A percentile compares a stretch with the other conserved stretches of the same genome.
Conservation (phyloP, 2,329 filamentous ascomycete species). For the Colletotrichum cordylinicola region DNA sequence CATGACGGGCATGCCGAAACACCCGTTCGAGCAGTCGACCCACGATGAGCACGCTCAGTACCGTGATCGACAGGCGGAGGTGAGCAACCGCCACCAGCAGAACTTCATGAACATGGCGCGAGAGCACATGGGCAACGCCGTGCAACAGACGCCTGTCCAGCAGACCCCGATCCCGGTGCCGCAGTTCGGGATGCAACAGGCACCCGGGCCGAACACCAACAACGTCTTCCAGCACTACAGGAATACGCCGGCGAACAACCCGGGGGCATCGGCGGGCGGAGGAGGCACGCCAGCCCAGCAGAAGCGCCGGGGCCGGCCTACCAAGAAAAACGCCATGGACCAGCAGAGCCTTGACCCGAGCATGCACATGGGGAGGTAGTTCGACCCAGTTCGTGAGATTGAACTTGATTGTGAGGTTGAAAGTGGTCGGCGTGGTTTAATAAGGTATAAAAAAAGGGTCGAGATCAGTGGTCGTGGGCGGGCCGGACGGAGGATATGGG, state of each 20-base stretch:
- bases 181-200: conserved; percentile 23
- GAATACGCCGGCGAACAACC: background rate
- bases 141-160: conserved; percentile 19
- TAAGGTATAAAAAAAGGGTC: background rate
- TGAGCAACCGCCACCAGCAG: conserved; percentile 3
- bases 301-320: conserved; percentile 22
- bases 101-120: conserved; percentile 16
- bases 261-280: background rate
- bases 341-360: conserved; percentile 8
- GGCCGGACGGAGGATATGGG: conserved; percentile 2
- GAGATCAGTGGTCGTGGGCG: background rate
- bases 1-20: conserved; percentile 16
- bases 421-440: background rate
- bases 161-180: conserved; percentile 24
- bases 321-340: conserved; percentile 17
- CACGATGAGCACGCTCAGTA: conserved; percentile 24
- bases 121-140: conserved; percentile 18
- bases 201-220: background rate
- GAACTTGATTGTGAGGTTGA: background rate
- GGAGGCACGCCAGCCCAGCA: conserved; percentile 7
- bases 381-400: background rate
- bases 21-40: conserved; percentile 20
- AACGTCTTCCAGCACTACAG: conserved; percentile 22
- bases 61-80: conserved; percentile 16
- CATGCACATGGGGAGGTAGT: conserved; percentile 9